Evolutionary conservation across 495 filamentous ascomycete genomes (phyloP).

Genomic region (Hyaloscypha finlandica): DNA sequence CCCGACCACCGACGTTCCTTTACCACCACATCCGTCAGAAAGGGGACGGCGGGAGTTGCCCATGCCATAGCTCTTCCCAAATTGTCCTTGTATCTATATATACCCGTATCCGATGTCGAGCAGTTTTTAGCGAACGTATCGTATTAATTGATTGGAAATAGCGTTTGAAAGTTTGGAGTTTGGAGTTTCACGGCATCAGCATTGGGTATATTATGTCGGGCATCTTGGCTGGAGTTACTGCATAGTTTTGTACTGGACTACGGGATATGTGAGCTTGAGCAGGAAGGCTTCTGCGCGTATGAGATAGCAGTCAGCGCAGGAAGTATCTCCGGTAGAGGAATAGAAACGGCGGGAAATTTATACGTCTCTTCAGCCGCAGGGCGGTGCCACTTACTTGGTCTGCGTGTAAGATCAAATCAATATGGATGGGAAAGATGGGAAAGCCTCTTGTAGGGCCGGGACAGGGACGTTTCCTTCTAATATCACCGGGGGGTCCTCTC

Average conservation of each 20-base stretch:
- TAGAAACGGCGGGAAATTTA: not conserved
- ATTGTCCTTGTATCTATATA: not conserved
- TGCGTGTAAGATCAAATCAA: not conserved
- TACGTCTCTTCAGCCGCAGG: not conserved
- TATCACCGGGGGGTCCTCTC: not conserved
- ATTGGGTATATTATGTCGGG: not conserved
- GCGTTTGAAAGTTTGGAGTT: slow-evolving; percentile 21
- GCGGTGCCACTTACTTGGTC: not conserved
- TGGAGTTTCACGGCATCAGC: not conserved
- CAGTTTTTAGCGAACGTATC: slow-evolving; percentile 7
- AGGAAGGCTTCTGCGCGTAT: not conserved
- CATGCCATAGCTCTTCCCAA: not conserved
- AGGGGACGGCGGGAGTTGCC: slow-evolving; percentile 29
- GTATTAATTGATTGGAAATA: not conserved
- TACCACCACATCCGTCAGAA: slow-evolving; percentile 50
- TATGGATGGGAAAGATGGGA: not conserved
- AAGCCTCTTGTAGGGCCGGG: not conserved
- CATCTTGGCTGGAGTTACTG: not conserved
- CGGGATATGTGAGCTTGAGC: not conserved
- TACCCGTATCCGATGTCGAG: slow-evolving; percentile 16
- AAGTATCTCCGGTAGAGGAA: not conserved
- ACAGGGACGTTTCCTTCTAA: not conserved
- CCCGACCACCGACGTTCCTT: slow-evolving; percentile 42
- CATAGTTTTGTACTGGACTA: not conserved
- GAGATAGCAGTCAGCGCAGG: not conserved